phyloP scores from a whole-genome alignment of 176 grass and related monocot genomes.

The Dactylis glomerata region DNA sequence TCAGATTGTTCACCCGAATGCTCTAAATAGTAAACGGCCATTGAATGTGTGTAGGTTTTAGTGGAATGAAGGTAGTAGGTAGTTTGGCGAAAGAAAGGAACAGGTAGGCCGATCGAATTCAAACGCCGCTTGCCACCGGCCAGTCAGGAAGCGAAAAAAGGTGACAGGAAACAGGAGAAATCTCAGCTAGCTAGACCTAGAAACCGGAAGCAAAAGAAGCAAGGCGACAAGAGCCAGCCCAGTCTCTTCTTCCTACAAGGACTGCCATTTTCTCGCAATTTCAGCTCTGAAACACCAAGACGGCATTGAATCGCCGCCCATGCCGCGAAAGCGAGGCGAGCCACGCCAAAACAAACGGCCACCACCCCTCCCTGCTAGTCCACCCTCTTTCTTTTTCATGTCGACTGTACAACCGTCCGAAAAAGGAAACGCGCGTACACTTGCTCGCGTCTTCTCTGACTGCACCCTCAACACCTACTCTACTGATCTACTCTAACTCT shows the following conservation, averaged over 20 bases:
- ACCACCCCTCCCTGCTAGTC: not conserved
- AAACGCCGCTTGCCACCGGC: not conserved
- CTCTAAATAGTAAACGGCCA: not conserved
- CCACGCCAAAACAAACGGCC: not conserved
- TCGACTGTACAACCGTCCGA: constrained; percentile 17
- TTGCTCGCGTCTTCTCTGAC: not conserved
- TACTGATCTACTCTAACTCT: not conserved
- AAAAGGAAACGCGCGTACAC: constrained; percentile 16
- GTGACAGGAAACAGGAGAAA: not conserved
- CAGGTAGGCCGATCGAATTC: not conserved
- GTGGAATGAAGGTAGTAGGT: too few relatives aligned
- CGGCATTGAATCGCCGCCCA: constrained; percentile 6
- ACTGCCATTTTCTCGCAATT: not conserved
- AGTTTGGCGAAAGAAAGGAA: not conserved
- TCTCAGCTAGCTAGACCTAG: not conserved
- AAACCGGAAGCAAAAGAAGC: not conserved
- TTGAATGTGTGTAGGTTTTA: not conserved
- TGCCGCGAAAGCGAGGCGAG: not conserved
- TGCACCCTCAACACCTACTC: not conserved
- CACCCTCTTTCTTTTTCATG: not conserved
- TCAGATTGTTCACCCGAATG: not conserved
- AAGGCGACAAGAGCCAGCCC: not conserved
- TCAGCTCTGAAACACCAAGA: not conserved
- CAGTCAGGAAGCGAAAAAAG: not conserved
- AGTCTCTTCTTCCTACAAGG: not conserved